Conservation (phyloP, 2,329 filamentous ascomycete species). For the Fusarium mundagurra region DNA sequence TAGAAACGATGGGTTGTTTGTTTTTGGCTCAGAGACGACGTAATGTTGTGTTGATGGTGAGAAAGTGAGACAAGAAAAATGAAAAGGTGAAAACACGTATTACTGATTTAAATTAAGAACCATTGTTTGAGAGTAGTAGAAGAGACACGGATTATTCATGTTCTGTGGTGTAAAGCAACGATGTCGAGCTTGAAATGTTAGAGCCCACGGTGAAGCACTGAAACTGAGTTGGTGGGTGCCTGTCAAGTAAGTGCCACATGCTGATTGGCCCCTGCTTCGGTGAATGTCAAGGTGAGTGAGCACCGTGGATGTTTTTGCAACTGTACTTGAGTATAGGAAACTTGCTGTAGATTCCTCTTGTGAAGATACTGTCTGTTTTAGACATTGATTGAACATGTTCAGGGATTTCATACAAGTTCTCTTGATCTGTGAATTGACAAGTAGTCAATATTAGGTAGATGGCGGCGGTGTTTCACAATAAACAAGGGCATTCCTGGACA, state of each 20-base stretch:
- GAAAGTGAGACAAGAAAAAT: neutral
- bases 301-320: neutral
- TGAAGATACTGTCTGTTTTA: neutral
- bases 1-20: neutral
- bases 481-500: neutral
- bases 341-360: neutral
- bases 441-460: neutral
- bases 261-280: conserved; percentile 16
- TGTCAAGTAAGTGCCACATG: neutral
- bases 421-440: neutral
- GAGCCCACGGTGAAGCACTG: conserved; percentile 3
- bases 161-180: neutral
- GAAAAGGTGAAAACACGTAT: neutral
- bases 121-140: neutral
- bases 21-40: neutral
- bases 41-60: neutral
- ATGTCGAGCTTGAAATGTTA: neutral
- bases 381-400: neutral
- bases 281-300: conserved; percentile 8
- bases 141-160: neutral
- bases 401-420: neutral
- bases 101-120: neutral
- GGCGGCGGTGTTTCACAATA: neutral
- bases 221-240: conserved; percentile 2
- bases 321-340: too few species aligned